Conservation (phyloP, 345 rosid species). For the Syzygium grande region DNA sequence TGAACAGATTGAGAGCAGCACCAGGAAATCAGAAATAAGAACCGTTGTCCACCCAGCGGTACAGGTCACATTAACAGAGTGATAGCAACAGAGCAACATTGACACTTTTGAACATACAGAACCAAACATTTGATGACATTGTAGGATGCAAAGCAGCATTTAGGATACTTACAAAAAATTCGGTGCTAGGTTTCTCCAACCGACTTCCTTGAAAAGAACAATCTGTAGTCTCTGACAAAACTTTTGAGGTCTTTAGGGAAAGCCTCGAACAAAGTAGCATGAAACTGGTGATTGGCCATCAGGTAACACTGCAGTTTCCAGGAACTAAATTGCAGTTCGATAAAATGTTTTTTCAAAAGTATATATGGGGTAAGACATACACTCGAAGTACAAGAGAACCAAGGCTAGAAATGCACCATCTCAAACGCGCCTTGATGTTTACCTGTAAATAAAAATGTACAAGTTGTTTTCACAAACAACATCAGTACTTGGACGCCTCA, state of each 20-base stretch:
- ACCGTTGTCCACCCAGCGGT: too few species aligned
- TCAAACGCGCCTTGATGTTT: background rate
- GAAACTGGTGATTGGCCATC: background rate
- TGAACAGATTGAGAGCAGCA: too few species aligned
- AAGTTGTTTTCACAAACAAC: background rate
- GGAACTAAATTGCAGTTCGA: background rate
- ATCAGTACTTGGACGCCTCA: background rate
- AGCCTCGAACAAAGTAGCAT: background rate
- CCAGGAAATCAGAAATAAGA: too few species aligned
- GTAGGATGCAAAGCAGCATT: background rate
- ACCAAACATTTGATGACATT: background rate
- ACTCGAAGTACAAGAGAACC: background rate
- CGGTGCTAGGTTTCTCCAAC: too few species aligned
- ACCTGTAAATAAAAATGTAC: background rate
- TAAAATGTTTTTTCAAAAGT: background rate
- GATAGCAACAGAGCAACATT: too few species aligned
- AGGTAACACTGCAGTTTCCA: fast-evolving
- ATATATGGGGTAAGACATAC: background rate
- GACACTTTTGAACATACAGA: background rate
- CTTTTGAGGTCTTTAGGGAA: background rate
- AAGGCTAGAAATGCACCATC: background rate
- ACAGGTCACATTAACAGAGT: too few species aligned
- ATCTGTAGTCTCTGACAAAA: background rate
- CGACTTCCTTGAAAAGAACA: too few species aligned
- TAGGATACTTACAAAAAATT: too few species aligned